Evolutionary conservation across 2,329 filamentous ascomycete genomes (phyloP).

Genomic region (Colletotrichum nymphaeae): DNA sequence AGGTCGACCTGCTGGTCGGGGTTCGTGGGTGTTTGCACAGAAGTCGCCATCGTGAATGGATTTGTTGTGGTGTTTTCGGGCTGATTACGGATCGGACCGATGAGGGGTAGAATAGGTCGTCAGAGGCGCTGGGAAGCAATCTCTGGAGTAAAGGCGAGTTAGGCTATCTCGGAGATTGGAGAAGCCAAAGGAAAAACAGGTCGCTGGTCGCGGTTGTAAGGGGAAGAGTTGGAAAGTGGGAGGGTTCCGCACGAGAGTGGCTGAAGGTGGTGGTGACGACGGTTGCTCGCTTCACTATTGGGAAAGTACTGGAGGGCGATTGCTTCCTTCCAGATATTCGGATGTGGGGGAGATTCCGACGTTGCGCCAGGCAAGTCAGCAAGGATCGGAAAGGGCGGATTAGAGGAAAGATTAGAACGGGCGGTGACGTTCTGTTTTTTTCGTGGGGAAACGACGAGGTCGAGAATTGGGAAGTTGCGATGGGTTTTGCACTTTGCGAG

Average conservation of each 20-base stretch:
- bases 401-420: constrained; percentile 7
- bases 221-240: constrained; percentile 28
- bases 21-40: constrained; percentile 39
- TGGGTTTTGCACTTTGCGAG: constrained; percentile 28
- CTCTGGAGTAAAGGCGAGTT: constrained; percentile 19
- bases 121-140: constrained; percentile 21
- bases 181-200: background rate
- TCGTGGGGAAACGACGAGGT: background rate
- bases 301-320: constrained; percentile 41
- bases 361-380: constrained; percentile 54
- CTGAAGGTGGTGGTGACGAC: constrained; percentile 25
- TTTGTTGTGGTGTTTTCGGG: constrained; percentile 23
- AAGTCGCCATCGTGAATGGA: constrained; percentile 48
- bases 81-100: constrained; percentile 17
- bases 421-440: constrained; percentile 28
- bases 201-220: constrained; percentile 16
- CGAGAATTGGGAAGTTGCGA: constrained; percentile 33
- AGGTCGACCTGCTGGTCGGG: constrained; percentile 69
- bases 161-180: constrained; percentile 1
- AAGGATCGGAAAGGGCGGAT: constrained; percentile 34
- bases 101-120: constrained; percentile 14
- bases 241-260: constrained; percentile 34
- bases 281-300: constrained; percentile 34
- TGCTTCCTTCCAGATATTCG: constrained; percentile 40
- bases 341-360: constrained; percentile 38